phyloP scores from a whole-genome alignment of 306 rosid genomes.

The Vigna angularis region DNA sequence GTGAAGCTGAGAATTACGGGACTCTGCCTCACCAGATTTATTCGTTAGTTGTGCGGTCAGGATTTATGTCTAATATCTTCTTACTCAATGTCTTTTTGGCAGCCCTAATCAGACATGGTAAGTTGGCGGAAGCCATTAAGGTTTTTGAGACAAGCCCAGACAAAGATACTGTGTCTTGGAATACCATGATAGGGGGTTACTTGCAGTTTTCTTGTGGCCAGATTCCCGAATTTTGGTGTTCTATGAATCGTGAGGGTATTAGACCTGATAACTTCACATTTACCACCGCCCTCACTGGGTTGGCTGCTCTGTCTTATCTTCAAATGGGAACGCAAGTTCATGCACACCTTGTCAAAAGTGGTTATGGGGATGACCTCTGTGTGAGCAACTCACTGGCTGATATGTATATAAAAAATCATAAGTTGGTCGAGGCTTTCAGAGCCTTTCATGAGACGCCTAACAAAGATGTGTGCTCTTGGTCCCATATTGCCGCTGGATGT shows the following conservation, averaged over 20 bases:
- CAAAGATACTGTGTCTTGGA: conserved; percentile 77
- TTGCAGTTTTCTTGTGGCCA: conserved; percentile 54
- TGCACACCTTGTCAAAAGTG: conserved; percentile 65
- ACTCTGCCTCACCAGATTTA: conserved; percentile 60
- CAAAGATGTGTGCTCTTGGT: conserved; percentile 78
- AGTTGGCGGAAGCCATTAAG: conserved; percentile 56
- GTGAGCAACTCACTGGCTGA: conserved; percentile 73
- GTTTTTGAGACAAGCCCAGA: conserved; percentile 52
- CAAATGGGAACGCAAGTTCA: conserved; percentile 71
- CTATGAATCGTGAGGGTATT: conserved; percentile 54
- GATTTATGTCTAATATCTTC: conserved; percentile 64
- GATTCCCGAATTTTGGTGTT: conserved; percentile 63
- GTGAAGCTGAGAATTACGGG: conserved; percentile 36
- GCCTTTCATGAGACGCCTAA: conserved; percentile 71
- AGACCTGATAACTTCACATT: conserved; percentile 69
- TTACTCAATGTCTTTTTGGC: conserved; percentile 65
- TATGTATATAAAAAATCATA: conserved; percentile 67
- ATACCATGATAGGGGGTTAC: conserved; percentile 74
- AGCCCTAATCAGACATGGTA: conserved; percentile 64
- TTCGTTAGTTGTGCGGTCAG: conserved; percentile 60
- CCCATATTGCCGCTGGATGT: conserved; percentile 79
- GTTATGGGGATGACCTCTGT: conserved; percentile 67
- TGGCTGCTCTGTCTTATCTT: conserved; percentile 63
- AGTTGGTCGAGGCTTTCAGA: conserved; percentile 63
- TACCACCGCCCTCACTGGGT: conserved; percentile 66